Base-by-base conservation (phyloP, 1,139 yeast species). In the Arxiozyma heterogenica region DNA sequence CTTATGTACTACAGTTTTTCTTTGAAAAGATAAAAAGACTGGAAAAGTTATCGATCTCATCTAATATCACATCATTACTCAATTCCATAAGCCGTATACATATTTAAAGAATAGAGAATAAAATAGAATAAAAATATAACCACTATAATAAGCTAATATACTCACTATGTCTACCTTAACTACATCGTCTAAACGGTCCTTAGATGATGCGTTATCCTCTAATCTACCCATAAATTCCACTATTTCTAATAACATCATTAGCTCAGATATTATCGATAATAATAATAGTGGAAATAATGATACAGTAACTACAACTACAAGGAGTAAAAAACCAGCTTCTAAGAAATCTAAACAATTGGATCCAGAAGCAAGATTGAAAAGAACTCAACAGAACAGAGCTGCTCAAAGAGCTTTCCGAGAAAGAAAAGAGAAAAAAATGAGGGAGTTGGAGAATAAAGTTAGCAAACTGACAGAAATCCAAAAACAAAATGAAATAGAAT, bases 321-420 rank as follows among this genome's bases (percentile, higher is more conserved):
- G 49, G 34, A 53, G 34, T 8, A 0, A 85, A 84, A 5, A 77
- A 95, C 18, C 23, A 1, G 12, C 34, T 5, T 58, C 87, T 17
- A 52, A 39, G 18, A 48, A 47, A 25, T 21, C 43, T 15, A 49
- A 86, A 72, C 89, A 87, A 0, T 75, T 84, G 55, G 86, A 83
- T 22, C 79, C 85, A 2, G 96, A 87, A 66, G 95, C 96, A 2
- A 79, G 75, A 59, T 80, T 83, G 63, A 91, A 89, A 75, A 77
- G 98, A 63, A 88, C 95, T 21, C 97, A 97, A 1, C 98, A 93
- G 72, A 93, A 93, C 71, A 79, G 98, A 65, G 98, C 98, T 5
- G 98, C 98, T 20, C 98, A 93, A 71, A 77, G 98, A 55, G 98
- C 98, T 8, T 93, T 91, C 71, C 76, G 98, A 57, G 98, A 93